Base-by-base conservation (phyloP, 1,284 basidiomycete genomes). In the Moesziomyces sp. region DNA sequence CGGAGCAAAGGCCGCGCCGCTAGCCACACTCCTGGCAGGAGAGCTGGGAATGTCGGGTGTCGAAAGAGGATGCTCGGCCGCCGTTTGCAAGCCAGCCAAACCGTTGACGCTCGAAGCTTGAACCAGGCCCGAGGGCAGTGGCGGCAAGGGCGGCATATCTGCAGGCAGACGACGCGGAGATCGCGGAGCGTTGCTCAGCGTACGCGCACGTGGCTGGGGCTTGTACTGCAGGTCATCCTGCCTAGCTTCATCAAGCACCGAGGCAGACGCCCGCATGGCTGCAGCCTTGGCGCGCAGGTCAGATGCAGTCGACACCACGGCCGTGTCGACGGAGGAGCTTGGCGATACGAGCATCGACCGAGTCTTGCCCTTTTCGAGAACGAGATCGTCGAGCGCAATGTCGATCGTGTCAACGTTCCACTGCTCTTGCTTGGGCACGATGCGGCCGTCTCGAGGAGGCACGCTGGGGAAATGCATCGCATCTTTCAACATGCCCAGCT, bases 381-480 rank as follows among this genome's bases (percentile, higher is more conserved):
- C 51, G 23, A 73, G 42, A 42, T 73, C 70, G 23, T 73, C 64
- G 18, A 73, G 56, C 7, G 64, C 59, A 45, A 73, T 66, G 18
- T 73, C 64, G 23, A 73, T 52, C 18, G 70, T 42, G 53, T 73
- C 70, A 28, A 73, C 60, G 50, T 67, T 67, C 70, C 70, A 73
- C 56, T 67, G 59, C 24, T 73, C 59, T 7, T 63, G 48, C 40
- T 53, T 53, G 5, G 42, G 24, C 9, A 40, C 23, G 16, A 45
- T 5, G 11, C 54, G 38, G 2, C 24, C 10, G 0, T 53, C 58
- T 4, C 64, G 48, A 1, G 58, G 56, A 7, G 69, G 69, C n/a
- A 72, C 69, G 23, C 46, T 35, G 9, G 69, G 69, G 28, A 72
- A 72, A 18, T 47, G 43, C 52, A 66, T 52, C 10, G 49, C 40